Evolutionary conservation across 2,329 filamentous ascomycete genomes (phyloP), one percentile per base, ranked within the genome.

Genomic region (Neurospora crassa): DNA sequence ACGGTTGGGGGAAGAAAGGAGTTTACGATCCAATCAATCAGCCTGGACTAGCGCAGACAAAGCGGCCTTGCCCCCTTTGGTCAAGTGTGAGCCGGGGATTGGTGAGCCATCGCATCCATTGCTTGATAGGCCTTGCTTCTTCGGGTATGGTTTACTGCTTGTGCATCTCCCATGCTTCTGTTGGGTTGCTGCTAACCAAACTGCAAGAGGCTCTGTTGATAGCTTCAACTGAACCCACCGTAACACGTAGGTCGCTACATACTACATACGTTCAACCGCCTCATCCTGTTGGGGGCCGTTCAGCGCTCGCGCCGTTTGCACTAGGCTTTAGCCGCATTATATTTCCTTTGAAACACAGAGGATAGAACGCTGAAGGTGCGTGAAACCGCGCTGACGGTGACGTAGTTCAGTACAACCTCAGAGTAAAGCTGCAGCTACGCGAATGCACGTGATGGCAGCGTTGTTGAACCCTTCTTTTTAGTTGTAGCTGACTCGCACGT

Each of bases 361-460:
- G 16, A 37, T 37, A 63, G 29, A 37, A 29, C 53, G 53, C 53
- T 63, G 53, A 63, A 63, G 53, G 29, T 63, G 18, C 24, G 53
- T 63, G 53, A 63, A 37, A 63, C 53, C 24, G 16, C 53, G 29
- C 53, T 63, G 53, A 63, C 53, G 53, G 29, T 29, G 53, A 18
- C 24, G 53, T 63, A 29, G 20, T 41, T 47, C 43, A 67, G 71
- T 71, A 70, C 73, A 40, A 72, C 70, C 71, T 68, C 24, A 63
- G 53, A 63, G 53, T 29, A 63, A 45, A 70, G 59, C 68, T 67
- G 74, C 74, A 75, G 73, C 68, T 41, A 68, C 70, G 67, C 34
- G 40, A 53, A 40, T 70, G 72, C 74, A 75, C 74, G 74, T 75
- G 74, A 75, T 67, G 47, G 47, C 41, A 41, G 41, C 47, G 67